Base-by-base conservation (phyloP, 208 protist genomes). In the Leishmania aethiopica region DNA sequence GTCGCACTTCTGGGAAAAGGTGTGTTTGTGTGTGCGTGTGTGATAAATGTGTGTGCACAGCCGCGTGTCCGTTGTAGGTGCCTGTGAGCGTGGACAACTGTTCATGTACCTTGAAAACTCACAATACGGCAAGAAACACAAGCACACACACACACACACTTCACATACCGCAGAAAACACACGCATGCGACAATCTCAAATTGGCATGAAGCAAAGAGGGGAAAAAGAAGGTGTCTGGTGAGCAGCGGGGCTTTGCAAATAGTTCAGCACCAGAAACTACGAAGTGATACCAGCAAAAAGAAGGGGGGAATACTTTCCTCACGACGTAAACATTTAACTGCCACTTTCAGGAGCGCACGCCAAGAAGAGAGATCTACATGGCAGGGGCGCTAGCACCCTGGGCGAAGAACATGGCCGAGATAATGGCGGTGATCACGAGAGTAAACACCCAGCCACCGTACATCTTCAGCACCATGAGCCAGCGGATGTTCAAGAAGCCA, bases 361-460 rank as follows among this genome's bases (percentile, higher is more conserved):
- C 11, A 49, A 35, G 42, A 22, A 73, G 2, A 74, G 25, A 13
- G 72, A 35, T 32, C 75, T 79, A 79, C 59, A 79, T 49, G 53
- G 75, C 62, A 42, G 91, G 91, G 25, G 91, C 81, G 71, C 90
- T 89, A 66, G 88, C 83, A 35, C 91, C 91, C 79, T 94, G 91
- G 11, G 91, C 77, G 75, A 91, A 94, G 74, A 94, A 86, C 10
- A 80, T 79, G 37, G 89, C 91, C 32, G 91, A 94, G 42, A 90
- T 59, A 28, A 90, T 15, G 22, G 80, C 91, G 3, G 89, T 92
- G 45, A 89, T 75, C 35, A 88, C 71, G 37, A 94, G 83, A 1
- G 91, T 94, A 73, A 85, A 79, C 22, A 94, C 82, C 91, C 91
- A 94, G 7, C 91, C 91, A 62, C 78, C 76, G 80, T 93, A 93